Conservation (phyloP, 805 yeast genomes). For the Hermanozyma aechmeae region DNA sequence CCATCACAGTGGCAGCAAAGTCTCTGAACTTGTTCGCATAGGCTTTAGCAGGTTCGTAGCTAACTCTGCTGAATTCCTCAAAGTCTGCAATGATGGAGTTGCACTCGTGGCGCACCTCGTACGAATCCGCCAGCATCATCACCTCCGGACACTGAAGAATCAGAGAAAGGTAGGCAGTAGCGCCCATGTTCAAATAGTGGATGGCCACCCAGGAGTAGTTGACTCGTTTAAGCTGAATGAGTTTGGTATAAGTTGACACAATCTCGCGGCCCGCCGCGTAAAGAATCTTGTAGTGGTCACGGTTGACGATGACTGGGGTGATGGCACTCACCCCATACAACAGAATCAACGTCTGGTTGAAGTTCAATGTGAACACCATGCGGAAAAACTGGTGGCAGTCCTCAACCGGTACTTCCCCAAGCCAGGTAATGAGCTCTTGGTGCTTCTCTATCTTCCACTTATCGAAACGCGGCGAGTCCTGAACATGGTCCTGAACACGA, state of each 20-base stretch:
- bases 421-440: constrained; percentile 2
- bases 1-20: too few relatives aligned
- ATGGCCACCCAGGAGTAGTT: constrained; percentile 11
- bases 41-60: too few relatives aligned
- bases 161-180: constrained; percentile 5
- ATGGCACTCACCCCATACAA: constrained; percentile 5
- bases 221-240: constrained; percentile 2
- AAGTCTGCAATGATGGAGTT: constrained; percentile 1
- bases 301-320: constrained; percentile 3
- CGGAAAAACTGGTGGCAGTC: constrained; percentile 1
- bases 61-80: constrained; percentile 1
- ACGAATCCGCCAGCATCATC: not conserved
- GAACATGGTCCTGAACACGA: constrained; percentile 1
- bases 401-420: not conserved
- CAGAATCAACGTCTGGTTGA: constrained; percentile 5
- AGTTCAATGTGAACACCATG: constrained; percentile 5
- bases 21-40: too few relatives aligned
- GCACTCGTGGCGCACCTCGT: not conserved
- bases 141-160: constrained; percentile 3
- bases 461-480: constrained; percentile 1
- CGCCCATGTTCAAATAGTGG: constrained; percentile 7
- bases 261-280: constrained; percentile 6
- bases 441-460: constrained; percentile 3
- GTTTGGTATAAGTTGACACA: constrained; percentile 5
- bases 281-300: constrained; percentile 3